A percentile compares a stretch with the other conserved stretches of the same genome.
Evolutionary conservation across 306 rosid species (phyloP).

Genomic region (Vigna trinervia): DNA sequence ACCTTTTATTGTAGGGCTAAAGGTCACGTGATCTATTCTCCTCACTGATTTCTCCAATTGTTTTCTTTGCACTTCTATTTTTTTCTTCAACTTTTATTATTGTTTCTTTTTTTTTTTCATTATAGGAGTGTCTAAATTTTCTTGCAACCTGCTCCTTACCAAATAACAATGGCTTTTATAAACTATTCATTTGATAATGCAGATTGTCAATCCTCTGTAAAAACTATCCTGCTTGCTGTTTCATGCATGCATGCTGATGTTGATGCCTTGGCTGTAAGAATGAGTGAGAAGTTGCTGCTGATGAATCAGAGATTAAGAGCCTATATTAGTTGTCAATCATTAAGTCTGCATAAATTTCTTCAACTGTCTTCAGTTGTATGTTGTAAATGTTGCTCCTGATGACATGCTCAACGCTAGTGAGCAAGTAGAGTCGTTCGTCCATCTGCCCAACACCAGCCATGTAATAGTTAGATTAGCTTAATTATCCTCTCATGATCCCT

Average conservation of each 20-base stretch:
- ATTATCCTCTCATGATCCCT: not conserved
- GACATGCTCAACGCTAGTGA: not conserved
- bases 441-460: not conserved
- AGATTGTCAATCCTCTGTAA: constrained; percentile 27
- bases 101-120: too few species aligned
- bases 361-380: not conserved
- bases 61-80: not conserved
- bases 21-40: not conserved
- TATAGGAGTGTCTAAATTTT: not conserved
- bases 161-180: not conserved
- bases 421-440: not conserved
- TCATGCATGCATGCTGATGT: constrained; percentile 32
- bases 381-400: constrained; percentile 27
- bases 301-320: constrained; percentile 1
- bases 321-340: not conserved
- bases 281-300: constrained; percentile 12
- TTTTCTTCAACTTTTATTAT: not conserved
- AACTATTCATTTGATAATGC: constrained; percentile 22
- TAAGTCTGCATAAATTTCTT: not conserved
- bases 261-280: constrained; percentile 4
- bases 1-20: not conserved
- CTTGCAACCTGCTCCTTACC: not conserved
- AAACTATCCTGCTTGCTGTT: constrained; percentile 8
- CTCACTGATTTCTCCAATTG: not conserved
- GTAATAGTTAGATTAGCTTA: constrained; percentile 35